Evolutionary conservation across 768 basidiomycete genomes (phyloP), one percentile per base, ranked within the genome.

Genomic region (Sporobolomyces phaffii): DNA sequence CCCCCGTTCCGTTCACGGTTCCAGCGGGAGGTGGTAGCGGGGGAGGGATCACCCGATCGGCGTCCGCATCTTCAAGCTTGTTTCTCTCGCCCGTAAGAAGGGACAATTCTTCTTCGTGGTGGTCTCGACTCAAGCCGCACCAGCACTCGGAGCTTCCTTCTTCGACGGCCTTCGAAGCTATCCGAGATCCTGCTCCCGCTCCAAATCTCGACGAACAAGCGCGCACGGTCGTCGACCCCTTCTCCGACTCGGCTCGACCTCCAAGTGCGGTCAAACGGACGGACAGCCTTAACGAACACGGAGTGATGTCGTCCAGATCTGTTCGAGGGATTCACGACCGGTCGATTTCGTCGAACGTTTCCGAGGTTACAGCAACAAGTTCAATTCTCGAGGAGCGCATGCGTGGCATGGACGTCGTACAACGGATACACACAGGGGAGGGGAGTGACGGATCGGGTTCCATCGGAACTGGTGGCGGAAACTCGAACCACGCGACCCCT

Each of bases 301-400:
- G 64, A 2, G 10, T 56, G 48, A 45, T 24, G 34, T 8, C 3
- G 1, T 5, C 29, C 22, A 52, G 54, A 22, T 18, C 34, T 22
- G 8, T 26, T 36, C 60, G 47, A 11, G 57, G 62, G 22, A 28
- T 54, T 26, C 68, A 64, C 31, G 61, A 59, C 33, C 38, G 52
- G 28, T 63, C 64, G 15, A 1, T 63, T 22, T 64, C 68, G 45
- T 64, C 62, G 31, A 64, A 54, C 28, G 33, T 48, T 2, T 57
- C 64, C 18, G 61, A 60, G 13, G 69, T 51, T 0, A 70, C 69
- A 2, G 64, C 64, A 7, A 66, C 61, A 10, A 59, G 54, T 4
- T 70, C 69, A 8, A 58, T 70, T 20, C 48, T 70, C 15, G 69
- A 70, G 31, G 69, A 70, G 43, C 54, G 69, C 5, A 54, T 66